These are phyloP conservation scores for Yamadazyma scolyti DNA, from an alignment of 805 yeast genomes.

Conservation along the genomic window DNA sequence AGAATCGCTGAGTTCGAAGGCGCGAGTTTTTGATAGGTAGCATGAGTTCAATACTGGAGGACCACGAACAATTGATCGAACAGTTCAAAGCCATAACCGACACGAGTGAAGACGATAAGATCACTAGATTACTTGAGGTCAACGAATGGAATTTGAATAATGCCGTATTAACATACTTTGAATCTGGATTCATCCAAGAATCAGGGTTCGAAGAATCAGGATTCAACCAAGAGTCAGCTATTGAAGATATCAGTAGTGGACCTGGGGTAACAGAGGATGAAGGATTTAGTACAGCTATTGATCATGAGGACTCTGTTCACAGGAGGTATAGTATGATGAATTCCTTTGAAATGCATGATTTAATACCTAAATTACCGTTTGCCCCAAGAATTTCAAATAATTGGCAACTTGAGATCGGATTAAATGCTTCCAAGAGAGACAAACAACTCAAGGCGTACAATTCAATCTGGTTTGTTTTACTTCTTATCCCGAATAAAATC, in stretches of 20 bases:
- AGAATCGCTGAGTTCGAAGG: too few relatives aligned
- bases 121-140: constrained; percentile 43
- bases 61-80: constrained; percentile 3
- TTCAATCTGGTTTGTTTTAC: constrained; percentile 9
- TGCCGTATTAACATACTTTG: constrained; percentile 61
- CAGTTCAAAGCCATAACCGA: constrained; percentile 20
- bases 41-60: too few relatives aligned
- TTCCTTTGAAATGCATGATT: constrained; percentile 10
- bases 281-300: constrained; percentile 1
- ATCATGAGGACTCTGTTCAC: constrained; percentile 14
- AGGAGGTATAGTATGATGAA: constrained; percentile 6
- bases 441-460: constrained; percentile 1
- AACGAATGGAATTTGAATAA: constrained; percentile 61
- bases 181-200: constrained; percentile 30
- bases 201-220: not conserved
- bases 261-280: too few relatives aligned
- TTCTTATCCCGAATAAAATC: constrained; percentile 8
- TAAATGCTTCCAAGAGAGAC: constrained; percentile 22
- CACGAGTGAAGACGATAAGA: constrained; percentile 26
- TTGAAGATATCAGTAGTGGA: not conserved
- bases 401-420: constrained; percentile 43
- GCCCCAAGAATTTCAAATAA: constrained; percentile 36
- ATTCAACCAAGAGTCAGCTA: too few relatives aligned
- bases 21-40: too few relatives aligned
- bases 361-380: constrained; percentile 36